phyloP scores from a whole-genome alignment of 441 rosid genomes.

The Theobroma grandiflorum region DNA sequence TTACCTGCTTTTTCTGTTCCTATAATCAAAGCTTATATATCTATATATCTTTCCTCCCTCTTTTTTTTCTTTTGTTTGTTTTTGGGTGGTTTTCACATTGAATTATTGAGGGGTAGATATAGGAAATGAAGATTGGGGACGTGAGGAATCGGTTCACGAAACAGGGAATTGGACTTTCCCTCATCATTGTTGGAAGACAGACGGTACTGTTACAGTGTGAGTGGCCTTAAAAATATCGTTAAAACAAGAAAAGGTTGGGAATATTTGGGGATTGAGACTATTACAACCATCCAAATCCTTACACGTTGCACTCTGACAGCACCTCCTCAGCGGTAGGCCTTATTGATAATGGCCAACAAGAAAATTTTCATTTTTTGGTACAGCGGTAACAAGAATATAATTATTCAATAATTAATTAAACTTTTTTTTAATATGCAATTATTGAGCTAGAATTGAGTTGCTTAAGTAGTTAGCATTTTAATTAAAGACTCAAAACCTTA shows the following conservation, averaged over 20 bases:
- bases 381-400: neutral
- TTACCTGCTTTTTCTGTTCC: neutral
- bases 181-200: neutral
- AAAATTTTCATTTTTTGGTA: neutral
- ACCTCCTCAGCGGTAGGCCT: neutral
- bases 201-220: neutral
- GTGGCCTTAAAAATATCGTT: conserved; percentile 13
- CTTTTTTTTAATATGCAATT: neutral
- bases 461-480: neutral
- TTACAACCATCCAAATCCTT: neutral
- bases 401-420: neutral
- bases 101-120: neutral
- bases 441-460: neutral
- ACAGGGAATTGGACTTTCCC: neutral
- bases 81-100: neutral
- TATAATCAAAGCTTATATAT: neutral
- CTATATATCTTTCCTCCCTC: neutral
- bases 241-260: neutral
- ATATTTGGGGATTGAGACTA: neutral
- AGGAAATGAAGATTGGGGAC: neutral
- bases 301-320: neutral
- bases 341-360: neutral
- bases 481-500: neutral
- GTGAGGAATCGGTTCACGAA: neutral
- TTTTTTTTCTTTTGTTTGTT: no score